Percentiles rank a stretch among this genome's conserved stretches.
These are phyloP conservation scores for Kuraishia piskuri DNA, from an alignment of 805 yeast genomes.

Conservation along the genomic window DNA sequence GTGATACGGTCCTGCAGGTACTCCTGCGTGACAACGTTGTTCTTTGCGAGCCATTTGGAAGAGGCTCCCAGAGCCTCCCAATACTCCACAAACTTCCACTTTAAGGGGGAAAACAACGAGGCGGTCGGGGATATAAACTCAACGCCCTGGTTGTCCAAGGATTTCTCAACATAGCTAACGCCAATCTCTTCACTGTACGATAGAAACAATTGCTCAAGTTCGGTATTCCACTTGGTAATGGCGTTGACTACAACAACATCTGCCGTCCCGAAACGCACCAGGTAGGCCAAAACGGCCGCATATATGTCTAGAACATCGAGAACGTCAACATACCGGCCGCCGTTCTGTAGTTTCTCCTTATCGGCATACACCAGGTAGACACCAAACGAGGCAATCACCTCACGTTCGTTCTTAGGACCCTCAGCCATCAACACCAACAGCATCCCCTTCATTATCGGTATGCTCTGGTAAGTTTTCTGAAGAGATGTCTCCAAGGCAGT, in stretches of 20 bases:
- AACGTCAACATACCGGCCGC: not conserved
- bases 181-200: not conserved
- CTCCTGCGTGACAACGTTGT: not conserved
- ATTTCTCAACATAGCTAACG: not conserved
- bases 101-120: not conserved
- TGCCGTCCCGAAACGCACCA: not conserved
- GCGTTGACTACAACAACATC: not conserved
- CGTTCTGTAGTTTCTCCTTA: not conserved
- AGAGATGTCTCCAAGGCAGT: not conserved
- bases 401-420: not conserved
- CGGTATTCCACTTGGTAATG: not conserved
- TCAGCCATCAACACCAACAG: not conserved
- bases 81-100: not conserved
- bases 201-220: not conserved
- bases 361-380: constrained; percentile 1
- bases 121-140: not conserved
- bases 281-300: not conserved
- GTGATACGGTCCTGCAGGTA: not conserved
- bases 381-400: constrained; percentile 1
- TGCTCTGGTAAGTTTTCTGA: constrained; percentile 1
- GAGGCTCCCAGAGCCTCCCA: not conserved
- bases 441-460: not conserved
- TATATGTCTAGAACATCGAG: constrained; percentile 2
- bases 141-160: not conserved
- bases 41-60: not conserved